Percentiles rank a stretch among this genome's conserved stretches.
These are phyloP conservation scores for Gastrolobium bilobum DNA, from an alignment of 306 rosid genomes.

Conservation along the genomic window DNA sequence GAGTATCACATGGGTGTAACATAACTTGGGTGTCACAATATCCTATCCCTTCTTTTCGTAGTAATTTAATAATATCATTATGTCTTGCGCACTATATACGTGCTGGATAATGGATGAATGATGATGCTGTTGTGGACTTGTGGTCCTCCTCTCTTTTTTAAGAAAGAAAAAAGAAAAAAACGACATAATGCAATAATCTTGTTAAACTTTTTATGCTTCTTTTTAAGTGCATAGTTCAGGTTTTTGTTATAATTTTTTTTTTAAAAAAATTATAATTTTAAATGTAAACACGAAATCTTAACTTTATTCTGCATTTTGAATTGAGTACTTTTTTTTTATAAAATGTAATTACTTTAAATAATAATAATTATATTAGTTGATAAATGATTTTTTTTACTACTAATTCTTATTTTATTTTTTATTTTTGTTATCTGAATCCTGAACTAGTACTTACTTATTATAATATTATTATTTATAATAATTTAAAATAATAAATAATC, in stretches of 20 bases:
- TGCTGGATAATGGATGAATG: not conserved
- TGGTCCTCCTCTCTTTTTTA: not conserved
- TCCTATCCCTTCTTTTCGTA: too few relatives aligned
- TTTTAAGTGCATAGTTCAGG: too few relatives aligned
- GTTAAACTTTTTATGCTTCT: too few relatives aligned
- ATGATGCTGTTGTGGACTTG: slow-evolving; percentile 34
- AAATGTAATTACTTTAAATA: not conserved
- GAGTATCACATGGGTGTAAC: too few relatives aligned
- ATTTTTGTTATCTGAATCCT: too few relatives aligned
- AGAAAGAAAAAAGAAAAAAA: too few relatives aligned
- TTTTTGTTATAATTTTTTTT: too few relatives aligned
- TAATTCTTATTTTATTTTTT: not conserved
- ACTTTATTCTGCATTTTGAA: not conserved
- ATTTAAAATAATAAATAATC: not conserved
- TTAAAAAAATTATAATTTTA: too few relatives aligned
- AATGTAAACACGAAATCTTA: not conserved
- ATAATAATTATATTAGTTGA: not conserved
- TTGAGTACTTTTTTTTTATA: not conserved
- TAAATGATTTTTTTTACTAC: not conserved
- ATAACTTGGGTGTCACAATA: too few relatives aligned
- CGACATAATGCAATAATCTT: too few relatives aligned
- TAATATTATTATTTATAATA: not conserved
- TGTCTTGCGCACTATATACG: not conserved
- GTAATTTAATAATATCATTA: not conserved
- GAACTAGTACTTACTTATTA: not conserved